Evolutionary conservation across 352 stramenopile genomes (phyloP).

Genomic region (Globisporangium parvum): DNA sequence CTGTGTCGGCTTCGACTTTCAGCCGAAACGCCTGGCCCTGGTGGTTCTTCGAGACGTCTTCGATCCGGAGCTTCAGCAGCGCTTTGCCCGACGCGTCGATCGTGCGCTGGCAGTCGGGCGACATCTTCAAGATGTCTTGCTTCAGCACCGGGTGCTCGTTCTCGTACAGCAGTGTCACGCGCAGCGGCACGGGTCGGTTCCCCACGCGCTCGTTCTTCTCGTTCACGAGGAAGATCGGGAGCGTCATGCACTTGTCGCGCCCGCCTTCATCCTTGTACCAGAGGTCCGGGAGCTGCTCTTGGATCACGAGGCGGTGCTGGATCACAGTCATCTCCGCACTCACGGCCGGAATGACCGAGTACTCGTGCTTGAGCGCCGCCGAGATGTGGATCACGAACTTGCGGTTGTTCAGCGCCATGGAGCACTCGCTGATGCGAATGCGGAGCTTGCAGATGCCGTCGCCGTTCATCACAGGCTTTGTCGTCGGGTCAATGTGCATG

Average conservation of each 20-base stretch:
- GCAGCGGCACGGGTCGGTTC: conserved; percentile 66
- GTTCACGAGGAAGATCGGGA: conserved; percentile 74
- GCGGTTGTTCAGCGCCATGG: conserved; percentile 80
- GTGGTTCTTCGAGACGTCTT: conserved; percentile 97
- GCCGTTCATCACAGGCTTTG: conserved; percentile 75
- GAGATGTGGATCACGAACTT: conserved; percentile 84
- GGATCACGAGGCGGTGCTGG: conserved; percentile 76
- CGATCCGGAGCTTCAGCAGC: conserved; percentile 88
- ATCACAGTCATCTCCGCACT: conserved; percentile 83
- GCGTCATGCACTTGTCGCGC: conserved; percentile 81
- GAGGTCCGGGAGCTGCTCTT: conserved; percentile 76
- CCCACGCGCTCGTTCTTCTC: conserved; percentile 73
- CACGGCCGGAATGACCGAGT: conserved; percentile 55
- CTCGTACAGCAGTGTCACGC: conserved; percentile 82
- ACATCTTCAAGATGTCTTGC: conserved; percentile 93
- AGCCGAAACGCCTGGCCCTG: conserved; percentile 92
- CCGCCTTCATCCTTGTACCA: conserved; percentile 87
- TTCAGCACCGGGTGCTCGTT: conserved; percentile 89
- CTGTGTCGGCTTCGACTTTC: conserved; percentile 88
- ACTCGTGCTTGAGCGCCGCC: conserved; percentile 49
- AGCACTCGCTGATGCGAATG: conserved; percentile 76
- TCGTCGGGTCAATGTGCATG: conserved; percentile 70
- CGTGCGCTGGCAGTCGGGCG: conserved; percentile 73
- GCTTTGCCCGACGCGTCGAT: conserved; percentile 83
- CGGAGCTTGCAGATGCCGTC: conserved; percentile 81